Conservation (phyloP, 805 yeast genomes). For the Starmerella cellae region DNA sequence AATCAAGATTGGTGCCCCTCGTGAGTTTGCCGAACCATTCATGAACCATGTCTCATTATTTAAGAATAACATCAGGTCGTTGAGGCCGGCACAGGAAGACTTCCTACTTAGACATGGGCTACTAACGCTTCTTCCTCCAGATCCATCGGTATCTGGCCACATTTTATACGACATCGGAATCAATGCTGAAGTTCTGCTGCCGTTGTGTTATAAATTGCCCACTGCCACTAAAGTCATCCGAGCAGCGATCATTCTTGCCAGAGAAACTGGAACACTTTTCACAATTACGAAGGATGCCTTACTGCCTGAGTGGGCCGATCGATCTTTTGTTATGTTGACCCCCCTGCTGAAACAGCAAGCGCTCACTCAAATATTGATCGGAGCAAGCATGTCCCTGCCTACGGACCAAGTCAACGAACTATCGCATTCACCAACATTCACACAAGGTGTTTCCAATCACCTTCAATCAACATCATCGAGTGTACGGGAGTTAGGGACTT, state of each 20-base stretch:
- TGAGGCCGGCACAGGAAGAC: conserved; percentile 15
- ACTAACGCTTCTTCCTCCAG: conserved; percentile 2
- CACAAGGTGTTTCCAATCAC: conserved; percentile 41
- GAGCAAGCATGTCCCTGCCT: conserved; percentile 24
- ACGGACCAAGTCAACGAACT: conserved; percentile 24
- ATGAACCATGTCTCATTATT: conserved; percentile 5
- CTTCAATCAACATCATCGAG: conserved; percentile 37
- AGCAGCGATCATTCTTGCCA: conserved; percentile 17
- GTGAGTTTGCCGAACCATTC: conserved; percentile 4
- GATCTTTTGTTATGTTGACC: conserved; percentile 29
- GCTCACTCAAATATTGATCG: conserved; percentile 37
- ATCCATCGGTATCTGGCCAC: conserved; percentile 10
- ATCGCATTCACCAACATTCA: conserved; percentile 31
- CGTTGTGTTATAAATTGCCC: conserved; percentile 1
- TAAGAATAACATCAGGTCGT: not conserved
- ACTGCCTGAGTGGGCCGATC: conserved; percentile 30
- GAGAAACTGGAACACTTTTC: not conserved
- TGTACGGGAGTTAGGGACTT: conserved; percentile 42
- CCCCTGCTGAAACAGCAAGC: conserved; percentile 35
- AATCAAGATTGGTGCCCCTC: conserved; percentile 22
- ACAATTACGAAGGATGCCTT: conserved; percentile 5
- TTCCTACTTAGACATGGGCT: conserved; percentile 13
- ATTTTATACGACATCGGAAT: conserved; percentile 13
- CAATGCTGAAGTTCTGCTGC: conserved; percentile 6
- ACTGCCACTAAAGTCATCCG: conserved; percentile 11